Evolutionary conservation across 345 rosid genomes (phyloP), one percentile per base, ranked within the genome.

Genomic region (Syzygium aqueum): DNA sequence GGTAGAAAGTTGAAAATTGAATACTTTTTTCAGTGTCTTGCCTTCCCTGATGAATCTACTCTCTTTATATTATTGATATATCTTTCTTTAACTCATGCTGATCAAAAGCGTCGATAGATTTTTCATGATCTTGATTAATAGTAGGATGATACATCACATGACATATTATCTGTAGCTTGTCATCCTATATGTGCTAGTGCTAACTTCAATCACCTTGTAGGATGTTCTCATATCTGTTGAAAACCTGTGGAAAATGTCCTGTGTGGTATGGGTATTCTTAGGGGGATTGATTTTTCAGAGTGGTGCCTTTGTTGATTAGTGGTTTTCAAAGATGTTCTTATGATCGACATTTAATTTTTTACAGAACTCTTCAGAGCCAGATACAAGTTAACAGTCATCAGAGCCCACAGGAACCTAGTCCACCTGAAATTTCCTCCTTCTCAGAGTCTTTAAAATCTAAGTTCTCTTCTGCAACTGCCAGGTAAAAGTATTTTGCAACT

Each of bases 381-480:
- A 83, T 85, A 51, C 87, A 77, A 84, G 53, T 22, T n/a, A 15
- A 65, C 51, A 53, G 51, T 23, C 46, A 86, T 87, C 90, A 89
- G 77, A 83, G 90, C 59, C 88, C 91, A 33, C 87, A 61, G 86
- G 90, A 89, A 77, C 89, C 93, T 88, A 86, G 89, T 84, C 73
- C 93, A 87, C 89, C 94, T 22, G 94, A 92, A 77, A 65, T 88
- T 53, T 87, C 86, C 27, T 94, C 96, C 85, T 91, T 97, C 88
- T 92, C 98, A 0, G 97, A 97, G 59, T 92, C 98, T 86, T 86
- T 96, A 40, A 97, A 94, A 90, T 92, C 96, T 46, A 95, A 92
- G 88, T 94, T 93, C 92, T 90, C 93, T 88, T 91, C 92, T 91
- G 96, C 96, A 87, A 96, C 98, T 2, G 90, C 95, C 54, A 95